phyloP scores from a whole-genome alignment of 2,329 filamentous ascomycete species.

The Triangularia setosa region DNA sequence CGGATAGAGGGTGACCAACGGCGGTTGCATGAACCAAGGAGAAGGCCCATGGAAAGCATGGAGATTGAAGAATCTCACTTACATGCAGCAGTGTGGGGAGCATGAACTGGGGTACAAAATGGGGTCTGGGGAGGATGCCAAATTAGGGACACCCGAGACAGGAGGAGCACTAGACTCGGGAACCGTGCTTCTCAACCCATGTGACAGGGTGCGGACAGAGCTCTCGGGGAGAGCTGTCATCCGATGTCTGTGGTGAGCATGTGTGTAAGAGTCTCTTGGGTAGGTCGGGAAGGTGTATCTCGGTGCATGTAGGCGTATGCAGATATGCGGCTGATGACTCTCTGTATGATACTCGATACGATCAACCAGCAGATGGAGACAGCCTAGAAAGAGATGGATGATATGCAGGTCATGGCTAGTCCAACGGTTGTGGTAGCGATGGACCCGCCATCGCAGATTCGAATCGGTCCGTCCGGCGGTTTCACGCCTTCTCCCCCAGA shows the following conservation, averaged over 20 bases:
- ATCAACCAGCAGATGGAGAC: neutral
- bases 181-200: neutral
- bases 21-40: slow-evolving; percentile 1
- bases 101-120: neutral
- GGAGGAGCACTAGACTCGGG: slow-evolving; percentile 5
- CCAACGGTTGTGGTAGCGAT: neutral
- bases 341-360: neutral
- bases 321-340: no score
- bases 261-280: no score
- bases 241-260: neutral
- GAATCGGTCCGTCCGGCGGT: slow-evolving; percentile 26
- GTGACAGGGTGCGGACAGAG: slow-evolving; percentile 4
- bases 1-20: neutral
- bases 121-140: neutral
- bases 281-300: no score
- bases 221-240: slow-evolving; percentile 5
- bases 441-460: slow-evolving; percentile 8
- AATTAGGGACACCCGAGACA: neutral
- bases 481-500: neutral
- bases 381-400: neutral
- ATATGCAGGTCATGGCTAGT: neutral
- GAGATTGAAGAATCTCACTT: slow-evolving; percentile 1
- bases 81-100: neutral
- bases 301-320: no score
- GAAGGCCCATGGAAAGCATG: neutral